Percentiles rank a stretch among this genome's conserved stretches.
Conservation (phyloP, 257 asterid genomes). For the Knoxia roxburghii region DNA sequence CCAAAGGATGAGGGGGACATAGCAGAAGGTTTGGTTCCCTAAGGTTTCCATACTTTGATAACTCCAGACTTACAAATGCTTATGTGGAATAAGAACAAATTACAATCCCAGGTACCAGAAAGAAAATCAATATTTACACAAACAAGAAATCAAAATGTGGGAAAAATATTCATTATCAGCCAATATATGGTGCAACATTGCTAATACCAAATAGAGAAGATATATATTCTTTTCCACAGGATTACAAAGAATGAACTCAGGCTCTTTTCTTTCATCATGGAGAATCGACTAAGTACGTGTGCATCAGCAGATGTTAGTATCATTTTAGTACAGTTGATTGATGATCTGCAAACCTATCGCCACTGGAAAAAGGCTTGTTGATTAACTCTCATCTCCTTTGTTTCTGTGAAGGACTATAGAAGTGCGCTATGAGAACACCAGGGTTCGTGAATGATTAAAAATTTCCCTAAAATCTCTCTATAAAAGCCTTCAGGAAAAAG, state of each 20-base stretch:
- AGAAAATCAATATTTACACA: background rate
- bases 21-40: background rate
- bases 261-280: background rate
- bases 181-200: background rate
- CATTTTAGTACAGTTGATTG: background rate
- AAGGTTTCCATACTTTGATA: too few relatives aligned
- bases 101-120: background rate
- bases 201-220: too few relatives aligned
- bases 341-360: slow-evolving; percentile 2
- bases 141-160: background rate
- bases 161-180: background rate
- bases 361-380: background rate
- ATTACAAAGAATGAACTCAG: background rate
- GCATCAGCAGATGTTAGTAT: slow-evolving; percentile 2
- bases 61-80: background rate
- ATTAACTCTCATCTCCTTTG: slow-evolving; percentile 1
- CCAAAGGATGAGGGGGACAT: background rate
- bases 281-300: background rate
- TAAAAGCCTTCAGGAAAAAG: background rate
- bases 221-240: background rate
- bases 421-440: background rate
- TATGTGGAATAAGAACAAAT: background rate
- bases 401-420: background rate
- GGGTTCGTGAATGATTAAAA: background rate
- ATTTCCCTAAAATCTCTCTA: background rate